Percentiles rank a stretch among this genome's conserved stretches.
Evolutionary conservation across 2,329 filamentous ascomycete species (phyloP).

Genomic region (Cercospora sesami): DNA sequence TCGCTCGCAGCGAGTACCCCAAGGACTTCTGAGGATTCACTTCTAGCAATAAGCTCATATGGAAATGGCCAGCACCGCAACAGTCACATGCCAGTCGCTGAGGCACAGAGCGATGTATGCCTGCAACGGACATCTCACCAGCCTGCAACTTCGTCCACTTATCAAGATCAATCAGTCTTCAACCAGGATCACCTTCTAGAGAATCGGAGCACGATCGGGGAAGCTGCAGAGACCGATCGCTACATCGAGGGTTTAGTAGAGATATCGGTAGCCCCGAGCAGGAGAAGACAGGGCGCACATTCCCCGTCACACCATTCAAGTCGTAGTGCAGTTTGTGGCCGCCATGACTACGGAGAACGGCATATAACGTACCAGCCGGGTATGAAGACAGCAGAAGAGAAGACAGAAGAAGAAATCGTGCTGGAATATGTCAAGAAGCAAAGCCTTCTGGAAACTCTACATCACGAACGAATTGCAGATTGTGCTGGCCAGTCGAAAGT

Average conservation of each 20-base stretch:
- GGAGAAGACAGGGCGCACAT: not conserved
- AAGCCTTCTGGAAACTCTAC: not conserved
- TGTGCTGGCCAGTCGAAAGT: not conserved
- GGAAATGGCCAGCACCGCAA: not conserved
- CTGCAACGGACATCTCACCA: not conserved
- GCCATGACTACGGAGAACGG: constrained; percentile 51
- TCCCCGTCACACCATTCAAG: not conserved
- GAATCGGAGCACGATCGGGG: too few relatives aligned
- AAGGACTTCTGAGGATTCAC: constrained; percentile 42
- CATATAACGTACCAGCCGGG: constrained; percentile 8
- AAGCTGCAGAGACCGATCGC: not conserved
- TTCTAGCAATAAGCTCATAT: constrained; percentile 54
- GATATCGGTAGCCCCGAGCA: not conserved
- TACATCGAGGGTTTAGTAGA: not conserved
- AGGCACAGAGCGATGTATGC: not conserved
- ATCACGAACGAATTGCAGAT: not conserved
- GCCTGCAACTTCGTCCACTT: not conserved
- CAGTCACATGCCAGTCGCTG: not conserved
- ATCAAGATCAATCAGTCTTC: not conserved
- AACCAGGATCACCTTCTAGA: not conserved
- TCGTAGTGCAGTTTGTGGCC: constrained; percentile 56
- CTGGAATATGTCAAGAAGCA: constrained; percentile 45
- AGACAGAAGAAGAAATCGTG: constrained; percentile 69
- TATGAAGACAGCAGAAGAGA: constrained; percentile 38
- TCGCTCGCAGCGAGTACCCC: constrained; percentile 14